These are phyloP conservation scores for Lachnellula hyalina DNA, from an alignment of 2,329 filamentous ascomycete species.

Conservation along the genomic window DNA sequence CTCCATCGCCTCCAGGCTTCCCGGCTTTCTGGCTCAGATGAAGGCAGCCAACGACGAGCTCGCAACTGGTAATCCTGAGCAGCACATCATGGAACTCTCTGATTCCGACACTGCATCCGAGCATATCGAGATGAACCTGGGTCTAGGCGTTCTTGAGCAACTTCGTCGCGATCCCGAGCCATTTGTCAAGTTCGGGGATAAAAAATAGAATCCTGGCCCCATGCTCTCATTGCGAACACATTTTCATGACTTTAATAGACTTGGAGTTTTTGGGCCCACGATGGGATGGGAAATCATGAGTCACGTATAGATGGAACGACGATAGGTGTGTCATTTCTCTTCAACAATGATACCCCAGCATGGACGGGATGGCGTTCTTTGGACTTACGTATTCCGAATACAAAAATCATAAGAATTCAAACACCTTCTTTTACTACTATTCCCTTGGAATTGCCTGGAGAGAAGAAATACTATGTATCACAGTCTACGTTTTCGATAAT, in stretches of 20 bases:
- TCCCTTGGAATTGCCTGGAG: background rate
- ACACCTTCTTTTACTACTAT: too few relatives aligned
- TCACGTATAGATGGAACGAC: too few relatives aligned
- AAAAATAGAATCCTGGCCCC: background rate
- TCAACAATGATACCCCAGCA: background rate
- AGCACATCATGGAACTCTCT: constrained; percentile 11
- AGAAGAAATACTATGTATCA: too few relatives aligned
- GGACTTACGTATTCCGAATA: too few relatives aligned
- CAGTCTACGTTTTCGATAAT: too few relatives aligned
- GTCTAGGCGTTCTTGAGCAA: constrained; percentile 20
- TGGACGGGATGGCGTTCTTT: background rate
- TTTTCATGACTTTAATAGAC: too few relatives aligned
- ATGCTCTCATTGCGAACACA: too few relatives aligned
- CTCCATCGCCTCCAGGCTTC: constrained; percentile 3
- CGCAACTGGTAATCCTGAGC: constrained; percentile 8
- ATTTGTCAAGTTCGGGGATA: background rate
- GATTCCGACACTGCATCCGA: constrained; percentile 8
- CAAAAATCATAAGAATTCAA: too few relatives aligned
- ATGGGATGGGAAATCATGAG: too few relatives aligned
- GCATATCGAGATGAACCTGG: constrained; percentile 17
- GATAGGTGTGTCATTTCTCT: background rate
- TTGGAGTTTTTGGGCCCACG: too few relatives aligned
- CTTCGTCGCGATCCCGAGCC: background rate
- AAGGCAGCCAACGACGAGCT: constrained; percentile 19
- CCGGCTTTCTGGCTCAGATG: constrained; percentile 17